phyloP scores from a whole-genome alignment of 495 filamentous ascomycete species.

The Umbilicaria muhlenbergii region DNA sequence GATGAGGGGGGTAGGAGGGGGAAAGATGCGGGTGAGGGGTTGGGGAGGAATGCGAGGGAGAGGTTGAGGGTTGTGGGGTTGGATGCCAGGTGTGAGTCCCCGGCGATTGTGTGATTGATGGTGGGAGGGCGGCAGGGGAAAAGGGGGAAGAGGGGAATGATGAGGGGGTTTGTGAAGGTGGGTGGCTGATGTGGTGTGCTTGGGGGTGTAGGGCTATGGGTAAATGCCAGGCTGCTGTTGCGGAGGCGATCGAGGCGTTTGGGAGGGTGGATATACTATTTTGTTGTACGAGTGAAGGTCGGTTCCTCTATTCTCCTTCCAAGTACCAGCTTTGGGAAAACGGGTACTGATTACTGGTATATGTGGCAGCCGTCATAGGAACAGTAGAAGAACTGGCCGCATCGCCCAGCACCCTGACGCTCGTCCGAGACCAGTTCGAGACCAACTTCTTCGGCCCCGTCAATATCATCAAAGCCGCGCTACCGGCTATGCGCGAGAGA shows the following conservation, averaged over 20 bases:
- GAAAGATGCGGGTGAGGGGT: not conserved
- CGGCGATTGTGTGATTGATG: not conserved
- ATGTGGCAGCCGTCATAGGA: slow-evolving; percentile 58
- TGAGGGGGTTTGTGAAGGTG: too few species aligned
- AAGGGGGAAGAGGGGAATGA: not conserved
- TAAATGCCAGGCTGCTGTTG: slow-evolving; percentile 65
- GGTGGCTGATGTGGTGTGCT: too few species aligned
- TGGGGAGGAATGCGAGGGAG: slow-evolving; percentile 11
- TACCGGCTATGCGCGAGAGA: slow-evolving; percentile 66
- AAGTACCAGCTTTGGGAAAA: too few species aligned
- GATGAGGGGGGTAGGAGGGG: slow-evolving; percentile 1
- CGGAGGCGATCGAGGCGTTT: slow-evolving; percentile 70
- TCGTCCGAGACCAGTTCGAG: slow-evolving; percentile 79
- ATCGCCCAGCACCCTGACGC: slow-evolving; percentile 51
- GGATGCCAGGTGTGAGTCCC: slow-evolving; percentile 31
- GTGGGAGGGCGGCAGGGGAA: not conserved
- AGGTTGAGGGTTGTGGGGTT: slow-evolving; percentile 29
- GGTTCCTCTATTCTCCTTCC: not conserved
- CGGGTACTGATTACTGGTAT: too few species aligned
- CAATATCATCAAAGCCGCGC: slow-evolving; percentile 82
- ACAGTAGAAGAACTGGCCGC: slow-evolving; percentile 81
- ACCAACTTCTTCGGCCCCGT: slow-evolving; percentile 92
- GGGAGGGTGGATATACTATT: slow-evolving; percentile 79
- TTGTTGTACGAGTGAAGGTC: slow-evolving; percentile 76
- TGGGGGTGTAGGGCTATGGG: slow-evolving; percentile 25